Base-by-base conservation (phyloP, 2,329 filamentous ascomycete species). In the Claviceps lovelessii region DNA sequence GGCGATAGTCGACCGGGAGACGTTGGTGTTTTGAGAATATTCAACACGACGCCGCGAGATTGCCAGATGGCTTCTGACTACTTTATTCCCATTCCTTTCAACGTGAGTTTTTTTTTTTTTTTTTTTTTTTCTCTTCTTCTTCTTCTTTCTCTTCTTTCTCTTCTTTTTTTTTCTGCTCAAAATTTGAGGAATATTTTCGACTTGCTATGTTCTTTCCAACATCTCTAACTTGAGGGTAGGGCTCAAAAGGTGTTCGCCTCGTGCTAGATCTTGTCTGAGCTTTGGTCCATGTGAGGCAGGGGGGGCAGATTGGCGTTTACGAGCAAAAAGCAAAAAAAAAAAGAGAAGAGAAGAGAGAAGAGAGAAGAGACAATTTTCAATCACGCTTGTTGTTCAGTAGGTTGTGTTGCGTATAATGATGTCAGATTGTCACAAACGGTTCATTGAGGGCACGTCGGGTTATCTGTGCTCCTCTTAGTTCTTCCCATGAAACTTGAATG, bases 31-130 rank as follows among this genome's bases (percentile, higher is more conserved):
- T 55, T 71, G 11, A 66, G 61, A 54, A 64, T 71, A 50, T 70
- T 65, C 48, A 63, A 71, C 55, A 70, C 67, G 13, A 64, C 64
- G 41, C 59, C 64, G 9, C 60, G 62, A 51, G 68, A 70, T 54
- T 67, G 64, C 39, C 63, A 69, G 59, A 64, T 69, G 62, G 68
- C 67, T 17, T 63, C 66, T 28, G 68, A 72, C 53, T 71, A 66
- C 54, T 70, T 71, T 31, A 67, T 71, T 55, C 69, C 69, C 8
- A 66, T 71, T 17, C 68, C 68, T 23, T 69, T 66, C 59, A 69
- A 69, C 65, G 66, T 65, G 46, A 11, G 61, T 54, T 9, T 31
- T 33, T n/a, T 31, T 5, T 17, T 42, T 9, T 3, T n/a, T 10
- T 8, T 39, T 23, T 3, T 23, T 23, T 23, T 23, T 23, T 3